Evolutionary conservation across 2,329 filamentous ascomycete species (phyloP), one percentile per base, ranked within the genome.

Genomic region (Aspergillus arachidicola): DNA sequence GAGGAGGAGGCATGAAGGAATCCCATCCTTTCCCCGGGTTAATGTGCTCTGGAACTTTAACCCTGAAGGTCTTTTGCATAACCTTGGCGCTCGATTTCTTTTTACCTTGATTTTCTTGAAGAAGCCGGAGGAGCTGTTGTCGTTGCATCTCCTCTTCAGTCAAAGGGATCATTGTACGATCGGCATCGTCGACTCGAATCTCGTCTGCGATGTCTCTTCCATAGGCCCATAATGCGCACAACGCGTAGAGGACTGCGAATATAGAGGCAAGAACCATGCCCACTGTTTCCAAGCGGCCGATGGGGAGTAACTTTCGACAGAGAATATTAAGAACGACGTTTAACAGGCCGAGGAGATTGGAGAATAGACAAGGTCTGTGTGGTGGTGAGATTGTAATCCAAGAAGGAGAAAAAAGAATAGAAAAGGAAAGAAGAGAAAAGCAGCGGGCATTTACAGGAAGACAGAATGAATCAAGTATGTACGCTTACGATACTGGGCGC

Each of bases 61-160:
- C 71, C 28, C 66, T 61, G 57, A 73, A 75, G n/a, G 72, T 75
- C 54, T 68, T 72, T 54, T 71, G 70, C 10, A 65, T 58, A 5
- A 68, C 61, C 58, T 61, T 69, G 5, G 68, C 56, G 48, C 63
- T 67, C 28, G 54, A 26, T 12, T 58, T 58, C 60, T 68, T 73
- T 19, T 71, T 66, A 6, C 66, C 64, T 7, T 69, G 66, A 7
- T 73, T 73, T 57, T 73, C 69, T 34, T 73, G 71, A 26, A 80
- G 62, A 21, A 80, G 67, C 14, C 77, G 71, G 38, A 75, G 73
- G 30, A 80, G 66, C 58, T 80, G 76, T 41, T 74, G 75, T 38
- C 79, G 76, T 59, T 79, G 76, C 69, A 77, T 73, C 58, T 80
- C 77, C 57, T 80, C 78, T 26, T 76, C 75, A 4, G 72, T 76